phyloP scores from a whole-genome alignment of 2,329 filamentous ascomycete genomes.

The Orbilia ellipsospora region DNA sequence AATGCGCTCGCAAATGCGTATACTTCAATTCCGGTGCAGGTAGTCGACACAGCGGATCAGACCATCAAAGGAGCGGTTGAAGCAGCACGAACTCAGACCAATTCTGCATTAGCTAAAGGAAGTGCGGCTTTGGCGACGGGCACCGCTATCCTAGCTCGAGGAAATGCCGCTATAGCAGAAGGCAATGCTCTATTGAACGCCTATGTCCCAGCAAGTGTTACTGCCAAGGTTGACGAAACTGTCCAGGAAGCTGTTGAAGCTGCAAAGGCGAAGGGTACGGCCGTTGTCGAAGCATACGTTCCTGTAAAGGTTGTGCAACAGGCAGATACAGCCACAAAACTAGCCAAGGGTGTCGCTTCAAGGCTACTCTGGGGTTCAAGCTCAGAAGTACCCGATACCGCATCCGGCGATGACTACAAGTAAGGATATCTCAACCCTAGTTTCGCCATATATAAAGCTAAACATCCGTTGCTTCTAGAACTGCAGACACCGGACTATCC shows the following conservation, averaged over 20 bases:
- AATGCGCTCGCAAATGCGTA: not conserved
- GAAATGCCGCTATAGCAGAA: not conserved
- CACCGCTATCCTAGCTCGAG: too few species aligned
- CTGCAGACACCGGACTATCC: not conserved
- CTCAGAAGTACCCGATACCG: constrained; percentile 15
- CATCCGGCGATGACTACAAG: not conserved
- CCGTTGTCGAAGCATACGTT: constrained; percentile 10
- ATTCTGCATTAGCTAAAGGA: constrained; percentile 3
- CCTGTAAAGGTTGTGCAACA: constrained; percentile 6
- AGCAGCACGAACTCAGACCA: not conserved
- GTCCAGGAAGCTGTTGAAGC: constrained; percentile 4
- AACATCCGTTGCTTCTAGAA: not conserved
- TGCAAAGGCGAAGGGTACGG: constrained; percentile 1
- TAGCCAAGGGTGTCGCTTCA: constrained; percentile 4
- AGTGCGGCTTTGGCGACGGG: not conserved
- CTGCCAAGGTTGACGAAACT: constrained; percentile 2
- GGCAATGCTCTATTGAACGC: not conserved
- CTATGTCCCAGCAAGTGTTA: not conserved
- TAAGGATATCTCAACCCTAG: not conserved
- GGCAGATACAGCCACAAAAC: not conserved
- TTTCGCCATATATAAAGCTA: too few species aligned
- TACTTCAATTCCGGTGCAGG: constrained; percentile 1
- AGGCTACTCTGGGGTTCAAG: not conserved
- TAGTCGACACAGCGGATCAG: constrained; percentile 4
- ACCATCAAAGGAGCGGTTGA: not conserved